phyloP scores from a whole-genome alignment of 2,329 filamentous ascomycete species.

The Tolypocladium tropicale region DNA sequence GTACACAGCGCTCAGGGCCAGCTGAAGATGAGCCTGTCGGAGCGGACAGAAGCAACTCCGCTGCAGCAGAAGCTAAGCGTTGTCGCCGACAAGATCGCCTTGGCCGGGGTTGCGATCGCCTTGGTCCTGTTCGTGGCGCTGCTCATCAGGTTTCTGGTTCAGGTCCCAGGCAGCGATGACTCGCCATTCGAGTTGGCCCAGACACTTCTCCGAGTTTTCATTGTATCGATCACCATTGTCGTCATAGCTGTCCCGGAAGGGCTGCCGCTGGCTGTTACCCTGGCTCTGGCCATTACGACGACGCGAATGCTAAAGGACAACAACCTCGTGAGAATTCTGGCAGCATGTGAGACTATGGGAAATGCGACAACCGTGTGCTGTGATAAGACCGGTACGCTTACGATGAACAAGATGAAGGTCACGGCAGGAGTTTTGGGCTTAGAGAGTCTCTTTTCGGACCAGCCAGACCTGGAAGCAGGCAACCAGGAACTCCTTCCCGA shows the following conservation, averaged over 20 bases:
- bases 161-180: constrained; percentile 39
- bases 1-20: constrained; percentile 43
- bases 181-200: constrained; percentile 45
- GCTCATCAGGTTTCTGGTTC: constrained; percentile 65
- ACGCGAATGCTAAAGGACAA: constrained; percentile 62
- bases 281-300: constrained; percentile 58
- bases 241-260: constrained; percentile 60
- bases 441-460: background rate
- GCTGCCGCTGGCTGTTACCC: constrained; percentile 55
- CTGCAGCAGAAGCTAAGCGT: constrained; percentile 42
- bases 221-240: constrained; percentile 55
- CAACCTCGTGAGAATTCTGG: constrained; percentile 56
- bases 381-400: constrained; percentile 36
- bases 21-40: constrained; percentile 38
- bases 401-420: background rate
- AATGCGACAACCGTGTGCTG: constrained; percentile 69
- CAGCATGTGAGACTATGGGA: constrained; percentile 64
- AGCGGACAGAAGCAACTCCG: constrained; percentile 41
- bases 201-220: constrained; percentile 53
- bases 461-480: background rate
- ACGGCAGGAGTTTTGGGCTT: background rate
- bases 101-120: constrained; percentile 52
- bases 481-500: constrained; percentile 8
- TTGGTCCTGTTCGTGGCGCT: constrained; percentile 65
- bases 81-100: constrained; percentile 23